These are phyloP conservation scores for Podaxis sp. DNA, from an alignment of 768 basidiomycete genomes.

Conservation along the genomic window DNA sequence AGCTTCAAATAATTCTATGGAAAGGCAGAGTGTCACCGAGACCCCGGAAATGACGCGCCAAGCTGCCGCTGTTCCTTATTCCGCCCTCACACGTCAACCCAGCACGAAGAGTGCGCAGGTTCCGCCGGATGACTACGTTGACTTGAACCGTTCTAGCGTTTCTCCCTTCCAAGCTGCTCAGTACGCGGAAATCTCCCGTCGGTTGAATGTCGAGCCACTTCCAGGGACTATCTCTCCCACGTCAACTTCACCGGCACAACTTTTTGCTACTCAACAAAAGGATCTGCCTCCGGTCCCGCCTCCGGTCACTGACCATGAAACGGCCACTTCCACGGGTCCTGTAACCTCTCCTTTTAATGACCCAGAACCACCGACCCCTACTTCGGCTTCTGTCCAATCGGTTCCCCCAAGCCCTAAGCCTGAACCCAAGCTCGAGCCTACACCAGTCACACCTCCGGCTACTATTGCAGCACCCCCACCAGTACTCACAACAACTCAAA, in stretches of 20 bases:
- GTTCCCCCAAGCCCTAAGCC: neutral
- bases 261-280: slow-evolving; percentile 21
- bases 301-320: neutral
- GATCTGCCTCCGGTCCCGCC: slow-evolving; percentile 28
- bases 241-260: slow-evolving; percentile 5
- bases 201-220: slow-evolving; percentile 44
- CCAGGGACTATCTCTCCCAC: slow-evolving; percentile 31
- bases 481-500: neutral
- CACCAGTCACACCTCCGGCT: neutral
- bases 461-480: neutral
- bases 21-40: slow-evolving; percentile 18
- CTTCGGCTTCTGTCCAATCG: neutral
- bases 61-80: slow-evolving; percentile 20
- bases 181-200: slow-evolving; percentile 68
- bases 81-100: slow-evolving; percentile 21
- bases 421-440: neutral
- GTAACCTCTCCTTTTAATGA: neutral
- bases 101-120: slow-evolving; percentile 15
- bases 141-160: slow-evolving; percentile 66
- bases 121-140: slow-evolving; percentile 52
- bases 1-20: slow-evolving; percentile 19
- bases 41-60: slow-evolving; percentile 21
- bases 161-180: slow-evolving; percentile 76
- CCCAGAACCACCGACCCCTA: neutral
- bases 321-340: neutral